phyloP scores from a whole-genome alignment of 177 flowering plant species.

The Vitis hybrid region DNA sequence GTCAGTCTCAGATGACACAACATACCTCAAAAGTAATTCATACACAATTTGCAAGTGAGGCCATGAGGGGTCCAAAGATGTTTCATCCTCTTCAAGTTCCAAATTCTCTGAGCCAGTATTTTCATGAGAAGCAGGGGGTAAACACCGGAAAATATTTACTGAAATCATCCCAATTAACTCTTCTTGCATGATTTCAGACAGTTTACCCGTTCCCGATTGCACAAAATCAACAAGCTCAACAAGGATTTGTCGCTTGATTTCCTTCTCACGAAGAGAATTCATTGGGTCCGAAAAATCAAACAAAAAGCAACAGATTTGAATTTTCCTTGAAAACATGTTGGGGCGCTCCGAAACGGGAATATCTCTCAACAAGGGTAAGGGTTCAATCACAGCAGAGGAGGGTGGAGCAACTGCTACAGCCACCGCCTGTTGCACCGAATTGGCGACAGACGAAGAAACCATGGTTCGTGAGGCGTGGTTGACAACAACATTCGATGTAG shows the following conservation, averaged over 20 bases:
- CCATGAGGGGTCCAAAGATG: conserved; percentile 57
- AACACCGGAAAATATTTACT: conserved; percentile 48
- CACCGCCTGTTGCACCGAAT: too few species aligned
- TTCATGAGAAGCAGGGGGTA: conserved; percentile 55
- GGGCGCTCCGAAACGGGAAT: conserved; percentile 42
- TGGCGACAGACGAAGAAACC: neutral
- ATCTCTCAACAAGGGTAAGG: conserved; percentile 46
- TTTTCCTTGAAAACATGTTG: conserved; percentile 39
- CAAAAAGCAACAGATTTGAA: conserved; percentile 40
- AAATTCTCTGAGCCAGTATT: conserved; percentile 33
- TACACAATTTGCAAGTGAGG: conserved; percentile 58
- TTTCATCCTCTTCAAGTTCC: conserved; percentile 63
- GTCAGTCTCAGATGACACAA: conserved; percentile 51
- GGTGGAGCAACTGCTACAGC: neutral
- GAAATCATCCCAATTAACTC: conserved; percentile 49
- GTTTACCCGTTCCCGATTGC: conserved; percentile 48
- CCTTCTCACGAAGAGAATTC: conserved; percentile 42
- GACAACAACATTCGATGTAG: conserved; percentile 32
- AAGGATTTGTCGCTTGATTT: conserved; percentile 54
- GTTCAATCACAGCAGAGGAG: conserved; percentile 27
- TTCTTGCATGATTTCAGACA: conserved; percentile 43
- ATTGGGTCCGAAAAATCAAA: conserved; percentile 54
- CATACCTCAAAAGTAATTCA: conserved; percentile 51
- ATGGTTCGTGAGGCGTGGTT: conserved; percentile 42
- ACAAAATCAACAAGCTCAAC: conserved; percentile 49